phyloP scores from a whole-genome alignment of 805 yeast species.

The Pichia manshurica region DNA sequence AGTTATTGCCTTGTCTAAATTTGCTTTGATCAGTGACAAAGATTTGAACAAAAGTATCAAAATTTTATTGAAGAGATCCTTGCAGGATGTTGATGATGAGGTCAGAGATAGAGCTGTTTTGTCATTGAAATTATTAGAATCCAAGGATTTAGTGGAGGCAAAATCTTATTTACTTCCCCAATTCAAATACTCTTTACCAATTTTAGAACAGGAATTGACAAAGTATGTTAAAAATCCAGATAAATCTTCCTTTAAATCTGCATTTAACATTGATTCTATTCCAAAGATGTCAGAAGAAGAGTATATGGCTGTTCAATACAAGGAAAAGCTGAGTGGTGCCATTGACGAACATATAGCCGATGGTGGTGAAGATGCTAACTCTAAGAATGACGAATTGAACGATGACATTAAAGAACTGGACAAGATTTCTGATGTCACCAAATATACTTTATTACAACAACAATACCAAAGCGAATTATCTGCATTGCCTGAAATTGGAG shows the following conservation, averaged over 20 bases:
- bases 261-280: conserved; percentile 68
- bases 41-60: conserved; percentile 62
- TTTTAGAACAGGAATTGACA: conserved; percentile 73
- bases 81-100: conserved; percentile 89
- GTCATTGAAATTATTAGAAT: conserved; percentile 60
- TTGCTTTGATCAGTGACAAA: conserved; percentile 72
- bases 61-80: conserved; percentile 73
- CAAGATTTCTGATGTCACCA: conserved; percentile 21
- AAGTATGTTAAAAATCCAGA: conserved; percentile 54
- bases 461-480: conserved; percentile 67
- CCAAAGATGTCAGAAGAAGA: conserved; percentile 66
- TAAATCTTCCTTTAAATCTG: conserved; percentile 40
- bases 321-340: conserved; percentile 39
- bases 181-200: conserved; percentile 63
- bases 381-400: conserved; percentile 22
- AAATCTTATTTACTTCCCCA: conserved; percentile 59
- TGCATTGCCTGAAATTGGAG: conserved; percentile 64
- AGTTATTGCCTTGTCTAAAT: conserved; percentile 84
- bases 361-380: conserved; percentile 15
- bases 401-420: conserved; percentile 7
- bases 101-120: conserved; percentile 96
- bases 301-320: conserved; percentile 56
- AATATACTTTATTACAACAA: conserved; percentile 43
- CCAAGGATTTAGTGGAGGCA: conserved; percentile 34
- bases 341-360: conserved; percentile 21